Percentiles rank a stretch among this genome's conserved stretches.
phyloP scores from a whole-genome alignment of 1,284 basidiomycete genomes.

The Papiliotrema laurentii region DNA sequence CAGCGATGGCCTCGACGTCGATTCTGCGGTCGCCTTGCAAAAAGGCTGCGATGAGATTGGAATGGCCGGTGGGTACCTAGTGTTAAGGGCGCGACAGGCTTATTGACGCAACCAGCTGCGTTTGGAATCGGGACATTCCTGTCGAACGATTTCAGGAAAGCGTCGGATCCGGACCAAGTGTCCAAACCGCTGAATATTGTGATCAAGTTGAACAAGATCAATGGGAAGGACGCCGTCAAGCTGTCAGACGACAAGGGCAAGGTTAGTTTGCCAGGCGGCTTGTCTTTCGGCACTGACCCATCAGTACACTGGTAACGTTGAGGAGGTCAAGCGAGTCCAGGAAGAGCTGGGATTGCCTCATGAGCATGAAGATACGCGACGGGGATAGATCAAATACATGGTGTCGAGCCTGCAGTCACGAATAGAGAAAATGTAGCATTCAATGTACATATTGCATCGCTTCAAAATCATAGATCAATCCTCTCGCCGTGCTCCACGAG shows the following conservation, averaged over 20 bases:
- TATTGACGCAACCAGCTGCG: constrained; percentile 54
- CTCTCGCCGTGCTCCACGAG: constrained; percentile 4
- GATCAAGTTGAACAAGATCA: constrained; percentile 75
- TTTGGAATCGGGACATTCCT: constrained; percentile 90
- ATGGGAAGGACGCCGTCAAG: constrained; percentile 75
- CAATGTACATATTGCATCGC: no score
- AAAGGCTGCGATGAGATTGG: constrained; percentile 68
- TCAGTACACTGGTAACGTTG: constrained; percentile 40
- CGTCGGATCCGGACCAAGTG: constrained; percentile 56
- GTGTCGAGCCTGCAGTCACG: no score
- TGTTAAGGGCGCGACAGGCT: constrained; percentile 3
- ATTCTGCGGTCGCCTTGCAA: constrained; percentile 66
- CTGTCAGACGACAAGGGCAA: constrained; percentile 86
- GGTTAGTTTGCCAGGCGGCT: constrained; percentile 55
- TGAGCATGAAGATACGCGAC: constrained; percentile 22
- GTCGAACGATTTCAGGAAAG: constrained; percentile 77
- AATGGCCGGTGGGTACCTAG: constrained; percentile 65
- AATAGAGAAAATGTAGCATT: no score
- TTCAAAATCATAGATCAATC: no score
- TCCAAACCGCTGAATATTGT: constrained; percentile 88
- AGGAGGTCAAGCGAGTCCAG: constrained; percentile 40
- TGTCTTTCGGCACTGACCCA: constrained; percentile 4
- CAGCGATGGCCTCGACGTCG: constrained; percentile 71
- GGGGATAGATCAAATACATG: no score
- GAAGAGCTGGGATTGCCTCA: constrained; percentile 25